phyloP scores from a whole-genome alignment of 1,284 basidiomycete genomes.

The Austroboletus niveus region DNA sequence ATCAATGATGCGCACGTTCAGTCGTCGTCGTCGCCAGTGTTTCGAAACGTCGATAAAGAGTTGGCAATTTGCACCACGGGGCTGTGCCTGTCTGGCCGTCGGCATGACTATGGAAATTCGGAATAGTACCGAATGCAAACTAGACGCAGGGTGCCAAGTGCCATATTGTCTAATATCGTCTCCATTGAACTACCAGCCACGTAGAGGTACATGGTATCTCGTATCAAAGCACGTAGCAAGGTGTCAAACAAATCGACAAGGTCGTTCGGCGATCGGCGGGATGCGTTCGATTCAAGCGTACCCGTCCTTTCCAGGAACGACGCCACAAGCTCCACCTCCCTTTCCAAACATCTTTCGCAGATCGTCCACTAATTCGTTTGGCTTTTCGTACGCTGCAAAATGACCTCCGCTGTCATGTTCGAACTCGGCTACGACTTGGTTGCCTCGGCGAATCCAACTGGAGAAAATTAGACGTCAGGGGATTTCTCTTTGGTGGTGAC shows the following conservation, averaged over 20 bases:
- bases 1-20: no score
- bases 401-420: conserved; percentile 41
- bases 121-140: no score
- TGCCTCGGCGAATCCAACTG: conserved; percentile 24
- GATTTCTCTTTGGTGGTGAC: neutral
- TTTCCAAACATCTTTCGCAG: conserved; percentile 45
- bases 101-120: no score
- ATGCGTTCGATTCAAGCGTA: conserved; percentile 20
- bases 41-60: no score
- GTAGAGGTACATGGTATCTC: no score
- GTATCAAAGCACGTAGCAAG: no score
- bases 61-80: no score
- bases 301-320: conserved; percentile 34
- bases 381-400: conserved; percentile 40
- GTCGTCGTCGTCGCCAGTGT: no score
- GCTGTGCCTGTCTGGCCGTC: no score
- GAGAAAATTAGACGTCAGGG: neutral
- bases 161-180: no score
- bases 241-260: neutral
- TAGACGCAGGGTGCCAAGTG: no score
- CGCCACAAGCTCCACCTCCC: conserved; percentile 37
- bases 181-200: no score
- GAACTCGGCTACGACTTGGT: conserved; percentile 23
- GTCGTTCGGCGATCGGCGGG: neutral
- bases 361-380: conserved; percentile 36